These are phyloP conservation scores for Nidularia sp. DNA, from an alignment of 768 basidiomycete genomes.

Conservation along the genomic window DNA sequence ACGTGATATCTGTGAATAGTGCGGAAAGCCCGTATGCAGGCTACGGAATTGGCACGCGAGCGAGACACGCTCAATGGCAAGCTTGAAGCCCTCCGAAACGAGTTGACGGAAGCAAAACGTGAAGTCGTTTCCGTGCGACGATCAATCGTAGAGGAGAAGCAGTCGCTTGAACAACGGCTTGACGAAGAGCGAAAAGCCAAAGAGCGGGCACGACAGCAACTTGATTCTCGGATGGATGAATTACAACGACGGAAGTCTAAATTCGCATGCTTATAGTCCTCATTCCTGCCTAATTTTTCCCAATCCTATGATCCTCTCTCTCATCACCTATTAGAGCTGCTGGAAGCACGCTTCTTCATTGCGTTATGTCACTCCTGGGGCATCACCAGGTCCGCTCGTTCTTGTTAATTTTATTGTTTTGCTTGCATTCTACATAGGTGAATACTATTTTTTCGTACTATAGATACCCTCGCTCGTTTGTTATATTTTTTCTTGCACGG, in stretches of 20 bases:
- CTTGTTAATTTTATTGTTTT: conserved; percentile 21
- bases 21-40: conserved; percentile 91
- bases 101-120: conserved; percentile 73
- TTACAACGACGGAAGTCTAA: conserved; percentile 84
- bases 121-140: conserved; percentile 75
- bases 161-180: conserved; percentile 75
- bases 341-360: conserved; percentile 13
- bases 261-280: conserved; percentile 77
- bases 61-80: conserved; percentile 70
- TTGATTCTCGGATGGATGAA: conserved; percentile 87
- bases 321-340: conserved; percentile 4
- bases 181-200: conserved; percentile 88
- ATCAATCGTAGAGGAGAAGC: conserved; percentile 86
- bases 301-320: conserved; percentile 8
- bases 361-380: conserved; percentile 10
- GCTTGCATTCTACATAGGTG: conserved; percentile 16
- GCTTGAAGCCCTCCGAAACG: conserved; percentile 62
- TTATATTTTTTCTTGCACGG: background rate
- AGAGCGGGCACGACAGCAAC: conserved; percentile 82
- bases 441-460: conserved; percentile 29
- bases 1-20: conserved; percentile 38
- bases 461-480: conserved; percentile 40
- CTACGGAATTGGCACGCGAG: conserved; percentile 84
- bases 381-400: conserved; percentile 29
- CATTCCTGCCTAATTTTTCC: conserved; percentile 8